Evolutionary conservation across 371 early-diverging fungal genomes (phyloP).

Genomic region (Funneliformis caledonium): DNA sequence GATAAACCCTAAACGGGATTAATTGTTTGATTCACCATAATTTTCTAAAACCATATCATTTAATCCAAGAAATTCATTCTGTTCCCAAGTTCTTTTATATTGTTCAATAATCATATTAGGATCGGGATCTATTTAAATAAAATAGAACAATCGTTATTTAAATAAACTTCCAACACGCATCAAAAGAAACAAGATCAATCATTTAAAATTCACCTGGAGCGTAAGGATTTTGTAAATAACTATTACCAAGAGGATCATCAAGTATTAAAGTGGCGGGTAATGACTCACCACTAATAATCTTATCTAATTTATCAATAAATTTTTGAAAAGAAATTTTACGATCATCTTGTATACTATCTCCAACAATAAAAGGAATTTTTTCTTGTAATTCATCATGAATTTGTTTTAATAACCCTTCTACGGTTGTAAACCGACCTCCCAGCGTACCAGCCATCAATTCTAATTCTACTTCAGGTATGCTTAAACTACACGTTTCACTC

Average conservation of each 20-base stretch:
- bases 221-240: slow-evolving; percentile 85
- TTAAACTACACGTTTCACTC: slow-evolving; percentile 91
- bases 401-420: slow-evolving; percentile 91
- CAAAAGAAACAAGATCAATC: neutral
- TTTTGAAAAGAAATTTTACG: slow-evolving; percentile 59
- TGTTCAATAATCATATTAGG: slow-evolving; percentile 89
- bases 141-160: neutral
- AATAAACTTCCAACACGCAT: neutral
- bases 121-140: slow-evolving; percentile 59
- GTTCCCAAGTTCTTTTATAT: slow-evolving; percentile 86
- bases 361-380: slow-evolving; percentile 72
- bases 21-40: slow-evolving; percentile 42
- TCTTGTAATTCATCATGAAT: slow-evolving; percentile 83
- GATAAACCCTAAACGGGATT: too few species aligned
- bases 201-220: slow-evolving; percentile 70
- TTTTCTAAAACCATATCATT: slow-evolving; percentile 81
- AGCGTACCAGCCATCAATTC: slow-evolving; percentile 84
- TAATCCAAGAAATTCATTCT: slow-evolving; percentile 85
- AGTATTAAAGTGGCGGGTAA: slow-evolving; percentile 76
- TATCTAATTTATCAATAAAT: slow-evolving; percentile 73
- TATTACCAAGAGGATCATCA: slow-evolving; percentile 93
- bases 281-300: slow-evolving; percentile 53
- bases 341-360: slow-evolving; percentile 72
- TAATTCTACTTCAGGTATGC: slow-evolving; percentile 86
- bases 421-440: slow-evolving; percentile 96